Evolutionary conservation across 2,329 filamentous ascomycete species (phyloP), one percentile per base, ranked within the genome.

Genomic region (Claviceps pazoutovae): DNA sequence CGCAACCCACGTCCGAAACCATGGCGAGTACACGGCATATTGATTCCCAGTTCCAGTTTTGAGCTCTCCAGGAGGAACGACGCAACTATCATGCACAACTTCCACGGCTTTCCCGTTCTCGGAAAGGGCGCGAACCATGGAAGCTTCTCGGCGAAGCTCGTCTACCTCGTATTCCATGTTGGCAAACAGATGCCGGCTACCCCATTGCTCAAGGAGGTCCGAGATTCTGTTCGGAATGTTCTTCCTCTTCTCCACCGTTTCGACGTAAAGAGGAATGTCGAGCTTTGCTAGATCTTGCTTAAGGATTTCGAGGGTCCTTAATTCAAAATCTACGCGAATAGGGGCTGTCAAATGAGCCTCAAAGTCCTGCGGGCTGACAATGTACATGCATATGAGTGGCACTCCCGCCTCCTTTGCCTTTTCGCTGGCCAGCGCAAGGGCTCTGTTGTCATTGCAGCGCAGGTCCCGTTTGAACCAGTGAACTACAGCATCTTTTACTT

Each of bases 81-180:
- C 79, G 57, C 88, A 93, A 4, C 85, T 87, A 65, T 95, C 90
- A 54, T 90, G 86, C 1, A 84, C 73, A 0, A 83, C 77, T n/a
- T 83, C 75, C 57, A 94, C 82, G 1, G 76, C 74, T 46, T 91
- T 78, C 0, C 79, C 83, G 13, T 76, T 76, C 16, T 80, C 73
- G 1, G 83, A 67, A 54, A 84, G 78, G 42, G 73, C 65, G 30
- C 71, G 74, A 1, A 87, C 74, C 60, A 95, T 68, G 30, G 71
- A 72, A 1, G 82, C 80, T 60, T 96, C 90, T 5, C 89, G 75
- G 44, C 89, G 74, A 53, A 95, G 68, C 68, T 95, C 90, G 62
- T 96, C 90, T 0, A 94, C 88, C 64, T 95, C 90, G 60, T 95
- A 95, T 64, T 95, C 89, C 53, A 89, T 80, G 62, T 95, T 95